Conservation (phyloP, 805 yeast genomes). For the Schizosaccharomyces lindneri region DNA sequence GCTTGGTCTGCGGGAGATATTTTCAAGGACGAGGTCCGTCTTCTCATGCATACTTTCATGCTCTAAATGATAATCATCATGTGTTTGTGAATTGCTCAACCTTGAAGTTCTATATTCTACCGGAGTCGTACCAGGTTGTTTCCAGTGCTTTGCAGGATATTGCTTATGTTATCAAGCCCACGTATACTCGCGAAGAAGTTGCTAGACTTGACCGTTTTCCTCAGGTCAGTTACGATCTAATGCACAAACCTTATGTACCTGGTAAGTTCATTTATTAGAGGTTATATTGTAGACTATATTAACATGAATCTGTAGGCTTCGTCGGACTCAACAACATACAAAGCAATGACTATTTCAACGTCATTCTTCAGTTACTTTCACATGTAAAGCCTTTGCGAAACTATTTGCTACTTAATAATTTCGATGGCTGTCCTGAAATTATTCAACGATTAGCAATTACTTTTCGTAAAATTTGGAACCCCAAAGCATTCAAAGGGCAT, state of each 20-base stretch:
- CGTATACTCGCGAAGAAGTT: conserved; percentile 18
- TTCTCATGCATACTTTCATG: conserved; percentile 47
- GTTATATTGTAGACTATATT: background rate
- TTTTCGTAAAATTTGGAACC: conserved; percentile 40
- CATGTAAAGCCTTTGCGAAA: conserved; percentile 31
- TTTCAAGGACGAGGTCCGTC: conserved; percentile 32
- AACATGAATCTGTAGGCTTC: conserved; percentile 25
- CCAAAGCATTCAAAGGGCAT: conserved; percentile 30
- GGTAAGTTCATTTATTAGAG: background rate
- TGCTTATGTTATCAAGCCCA: conserved; percentile 27
- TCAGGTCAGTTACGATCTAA: conserved; percentile 18
- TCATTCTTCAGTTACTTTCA: conserved; percentile 26
- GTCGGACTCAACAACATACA: conserved; percentile 36
- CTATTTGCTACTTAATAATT: conserved; percentile 15
- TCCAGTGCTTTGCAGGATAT: conserved; percentile 26
- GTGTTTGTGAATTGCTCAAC: conserved; percentile 32
- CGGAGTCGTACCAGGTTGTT: conserved; percentile 28
- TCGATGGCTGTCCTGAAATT: conserved; percentile 14
- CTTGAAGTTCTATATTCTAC: conserved; percentile 30
- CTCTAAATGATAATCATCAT: conserved; percentile 37
- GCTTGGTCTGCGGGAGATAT: conserved; percentile 51
- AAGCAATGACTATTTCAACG: conserved; percentile 31
- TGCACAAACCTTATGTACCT: conserved; percentile 19
- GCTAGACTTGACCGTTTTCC: conserved; percentile 13
- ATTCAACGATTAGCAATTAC: conserved; percentile 22